These are phyloP conservation scores for Quercus gilva DNA, from an alignment of 306 rosid genomes.

Conservation along the genomic window DNA sequence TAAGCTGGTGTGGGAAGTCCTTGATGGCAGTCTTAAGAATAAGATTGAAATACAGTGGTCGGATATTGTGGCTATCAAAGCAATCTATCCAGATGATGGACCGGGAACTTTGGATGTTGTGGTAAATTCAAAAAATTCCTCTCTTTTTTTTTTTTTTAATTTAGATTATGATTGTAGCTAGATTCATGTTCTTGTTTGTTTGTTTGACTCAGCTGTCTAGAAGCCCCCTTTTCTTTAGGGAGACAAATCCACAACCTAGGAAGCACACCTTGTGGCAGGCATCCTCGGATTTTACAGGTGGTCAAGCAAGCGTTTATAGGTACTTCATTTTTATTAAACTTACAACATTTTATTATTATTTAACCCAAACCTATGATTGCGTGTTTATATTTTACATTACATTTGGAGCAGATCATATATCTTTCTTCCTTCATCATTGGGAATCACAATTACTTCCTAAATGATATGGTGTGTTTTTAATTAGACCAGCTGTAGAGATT, in stretches of 20 bases:
- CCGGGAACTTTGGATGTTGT: constrained; percentile 67
- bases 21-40: constrained; percentile 85
- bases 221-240: constrained; percentile 80
- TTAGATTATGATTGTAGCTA: constrained; percentile 1
- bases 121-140: constrained; percentile 30
- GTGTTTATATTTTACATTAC: not conserved
- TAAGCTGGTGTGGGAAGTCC: constrained; percentile 91
- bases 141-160: not conserved
- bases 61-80: constrained; percentile 75
- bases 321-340: constrained; percentile 6
- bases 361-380: not conserved
- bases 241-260: constrained; percentile 89
- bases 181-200: constrained; percentile 19
- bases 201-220: constrained; percentile 54
- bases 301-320: constrained; percentile 72
- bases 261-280: constrained; percentile 92
- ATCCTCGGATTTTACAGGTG: constrained; percentile 77
- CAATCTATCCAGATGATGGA: constrained; percentile 70
- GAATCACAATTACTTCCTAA: not conserved
- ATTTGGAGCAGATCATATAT: not conserved
- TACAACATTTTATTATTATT: not conserved
- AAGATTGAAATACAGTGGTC: constrained; percentile 96
- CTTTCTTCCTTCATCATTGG: not conserved
- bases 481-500: too few relatives aligned
- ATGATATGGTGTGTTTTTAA: too few relatives aligned